phyloP scores from a whole-genome alignment of 1,139 yeast species.

The Meyerozyma smithsonii region DNA sequence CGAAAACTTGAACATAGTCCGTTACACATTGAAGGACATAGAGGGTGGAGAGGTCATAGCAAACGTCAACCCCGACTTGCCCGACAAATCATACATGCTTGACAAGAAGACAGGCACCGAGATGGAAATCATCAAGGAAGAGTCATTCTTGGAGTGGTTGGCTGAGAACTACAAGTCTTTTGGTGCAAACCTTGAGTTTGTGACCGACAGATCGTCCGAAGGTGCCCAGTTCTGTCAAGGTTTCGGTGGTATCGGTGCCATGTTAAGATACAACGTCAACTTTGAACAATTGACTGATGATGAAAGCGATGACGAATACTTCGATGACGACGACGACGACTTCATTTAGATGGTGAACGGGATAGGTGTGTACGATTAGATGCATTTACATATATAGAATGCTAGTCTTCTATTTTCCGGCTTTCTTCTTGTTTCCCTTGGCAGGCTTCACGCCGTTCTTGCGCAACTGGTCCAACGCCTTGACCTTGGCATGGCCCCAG shows the following conservation, averaged over 20 bases:
- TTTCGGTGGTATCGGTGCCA: slow-evolving; percentile 97
- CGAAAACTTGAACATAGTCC: slow-evolving; percentile 80
- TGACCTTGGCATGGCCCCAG: slow-evolving; percentile 62
- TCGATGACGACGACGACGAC: slow-evolving; percentile 66
- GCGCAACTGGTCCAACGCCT: slow-evolving; percentile 66
- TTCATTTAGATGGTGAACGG: slow-evolving; percentile 28
- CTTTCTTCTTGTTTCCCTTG: slow-evolving; percentile 12
- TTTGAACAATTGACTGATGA: slow-evolving; percentile 92
- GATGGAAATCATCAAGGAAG: slow-evolving; percentile 81
- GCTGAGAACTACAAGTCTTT: slow-evolving; percentile 92
- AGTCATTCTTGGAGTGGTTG: slow-evolving; percentile 88
- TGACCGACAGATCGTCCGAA: slow-evolving; percentile 93
- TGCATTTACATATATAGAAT: slow-evolving; percentile 2
- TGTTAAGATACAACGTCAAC: slow-evolving; percentile 92
- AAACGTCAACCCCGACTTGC: slow-evolving; percentile 65
- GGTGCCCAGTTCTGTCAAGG: slow-evolving; percentile 98
- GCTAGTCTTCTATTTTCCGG: slow-evolving; percentile 10
- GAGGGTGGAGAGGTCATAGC: slow-evolving; percentile 77
- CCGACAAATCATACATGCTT: slow-evolving; percentile 70
- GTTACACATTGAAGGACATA: slow-evolving; percentile 80
- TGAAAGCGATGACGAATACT: slow-evolving; percentile 81
- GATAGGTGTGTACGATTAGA: slow-evolving; percentile 1
- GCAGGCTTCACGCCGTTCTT: slow-evolving; percentile 22
- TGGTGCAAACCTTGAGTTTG: slow-evolving; percentile 95
- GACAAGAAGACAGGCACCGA: slow-evolving; percentile 87